These are phyloP conservation scores for Schizopora paradoxa DNA, from an alignment of 1,284 basidiomycete genomes.

Conservation along the genomic window DNA sequence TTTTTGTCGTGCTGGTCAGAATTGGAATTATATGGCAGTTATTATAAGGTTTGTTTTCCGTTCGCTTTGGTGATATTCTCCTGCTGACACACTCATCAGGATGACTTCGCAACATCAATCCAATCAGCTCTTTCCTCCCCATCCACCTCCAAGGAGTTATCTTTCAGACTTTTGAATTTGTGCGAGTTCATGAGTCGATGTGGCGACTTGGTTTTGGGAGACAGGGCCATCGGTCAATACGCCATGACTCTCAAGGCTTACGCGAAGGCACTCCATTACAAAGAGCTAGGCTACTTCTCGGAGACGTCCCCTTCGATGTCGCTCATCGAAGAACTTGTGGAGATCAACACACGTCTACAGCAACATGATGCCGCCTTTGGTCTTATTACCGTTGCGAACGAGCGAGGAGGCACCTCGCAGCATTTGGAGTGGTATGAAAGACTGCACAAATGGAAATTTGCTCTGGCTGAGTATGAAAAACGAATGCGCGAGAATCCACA, in stretches of 20 bases:
- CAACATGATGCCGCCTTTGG: constrained; percentile 97
- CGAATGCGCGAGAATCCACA: constrained; percentile 67
- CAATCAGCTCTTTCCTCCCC: constrained; percentile 82
- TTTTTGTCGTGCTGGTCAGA: constrained; percentile 98
- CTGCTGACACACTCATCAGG: constrained; percentile 40
- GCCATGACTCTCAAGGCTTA: constrained; percentile 93
- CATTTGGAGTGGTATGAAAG: constrained; percentile 98
- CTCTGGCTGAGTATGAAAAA: constrained; percentile 82
- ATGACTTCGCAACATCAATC: constrained; percentile 89
- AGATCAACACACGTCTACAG: constrained; percentile 96
- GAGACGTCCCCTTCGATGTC: constrained; percentile 75
- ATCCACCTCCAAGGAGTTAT: constrained; percentile 82
- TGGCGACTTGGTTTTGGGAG: constrained; percentile 92
- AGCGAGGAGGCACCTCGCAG: constrained; percentile 79
- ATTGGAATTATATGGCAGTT: constrained; percentile 95
- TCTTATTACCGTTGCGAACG: constrained; percentile 82
- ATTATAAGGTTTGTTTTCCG: constrained; percentile 71
- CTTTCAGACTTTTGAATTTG: constrained; percentile 90
- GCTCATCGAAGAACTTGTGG: constrained; percentile 93
- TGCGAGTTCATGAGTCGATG: constrained; percentile 99
- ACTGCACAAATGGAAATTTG: constrained; percentile 95
- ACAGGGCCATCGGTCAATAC: constrained; percentile 90
- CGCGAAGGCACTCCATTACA: constrained; percentile 98
- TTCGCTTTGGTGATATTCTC: constrained; percentile 2
- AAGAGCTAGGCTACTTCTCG: constrained; percentile 95